These are phyloP conservation scores for Parietaria judaica DNA, from an alignment of 306 rosid genomes.

Conservation along the genomic window DNA sequence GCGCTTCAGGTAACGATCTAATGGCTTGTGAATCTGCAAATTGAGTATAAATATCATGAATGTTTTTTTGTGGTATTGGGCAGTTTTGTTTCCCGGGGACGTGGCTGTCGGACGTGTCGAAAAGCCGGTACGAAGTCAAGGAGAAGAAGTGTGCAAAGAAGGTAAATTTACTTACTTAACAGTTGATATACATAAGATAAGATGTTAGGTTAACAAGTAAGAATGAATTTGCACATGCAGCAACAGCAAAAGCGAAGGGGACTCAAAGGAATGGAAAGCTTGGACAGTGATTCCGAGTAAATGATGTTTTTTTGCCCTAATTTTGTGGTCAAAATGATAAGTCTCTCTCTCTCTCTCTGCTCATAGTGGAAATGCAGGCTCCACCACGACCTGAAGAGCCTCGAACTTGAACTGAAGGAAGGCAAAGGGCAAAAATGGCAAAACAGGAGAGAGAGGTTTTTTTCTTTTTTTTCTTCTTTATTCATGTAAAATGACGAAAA, in stretches of 20 bases:
- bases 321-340: not conserved
- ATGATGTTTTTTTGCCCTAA: not conserved
- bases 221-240: slow-evolving; percentile 31
- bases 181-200: too few species aligned
- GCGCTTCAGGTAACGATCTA: slow-evolving; percentile 36
- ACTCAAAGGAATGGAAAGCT: slow-evolving; percentile 53
- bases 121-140: slow-evolving; percentile 67
- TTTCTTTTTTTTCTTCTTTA: not conserved
- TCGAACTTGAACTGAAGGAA: not conserved
- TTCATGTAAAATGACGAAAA: not conserved
- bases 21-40: not conserved
- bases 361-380: too few species aligned
- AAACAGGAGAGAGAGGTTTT: not conserved
- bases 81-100: slow-evolving; percentile 74
- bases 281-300: slow-evolving; percentile 40
- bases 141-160: slow-evolving; percentile 70
- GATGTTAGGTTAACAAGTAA: too few species aligned
- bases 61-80: slow-evolving; percentile 9
- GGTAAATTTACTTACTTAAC: slow-evolving; percentile 26
- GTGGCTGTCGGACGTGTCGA: slow-evolving; percentile 71
- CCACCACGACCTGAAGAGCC: too few species aligned
- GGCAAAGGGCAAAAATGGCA: not conserved
- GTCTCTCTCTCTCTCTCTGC: too few species aligned
- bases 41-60: not conserved
- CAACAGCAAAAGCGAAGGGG: slow-evolving; percentile 74